Base-by-base conservation (phyloP, 305 asterid genomes). In the Stenogyne calaminthoides region DNA sequence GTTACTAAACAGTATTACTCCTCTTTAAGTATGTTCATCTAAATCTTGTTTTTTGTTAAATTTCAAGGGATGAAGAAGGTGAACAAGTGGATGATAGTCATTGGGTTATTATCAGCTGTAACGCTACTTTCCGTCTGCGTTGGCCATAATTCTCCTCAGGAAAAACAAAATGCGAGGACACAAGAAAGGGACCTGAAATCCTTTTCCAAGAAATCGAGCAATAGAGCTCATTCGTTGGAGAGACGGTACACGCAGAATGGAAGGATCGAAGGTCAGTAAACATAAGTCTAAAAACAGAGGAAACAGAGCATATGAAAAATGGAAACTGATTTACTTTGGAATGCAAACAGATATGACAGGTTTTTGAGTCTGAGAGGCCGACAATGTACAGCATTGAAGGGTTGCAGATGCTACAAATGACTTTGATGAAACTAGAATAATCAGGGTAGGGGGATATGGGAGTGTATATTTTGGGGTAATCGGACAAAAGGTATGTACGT, bases 31-130 rank as follows among this genome's bases (percentile, higher is more conserved):
- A 19, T 68, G n/a, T 56, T 56, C 34, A 22, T 56, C 63, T 20
- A 56, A 20, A 47, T 14, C 60, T 66, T 2, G 15, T 51, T 29
- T 67, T 66, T 15, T 25, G 27, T 27, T 47, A 10, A 14, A 19
- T 58, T 55, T 52, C 7, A 3, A 81, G 88, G 77, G 37, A 55
- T 65, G 20, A 71, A 42, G 6, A 79, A 70, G 64, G 57, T 57
- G 64, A 88, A 81, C 56, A 75, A 66, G 71, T 86, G 95, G 96
- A 69, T 67, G 42, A 76, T 92, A 66, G 29, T 80, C 25, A 63
- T 89, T 14, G 79, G 83, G 72, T 47, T 86, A 65, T 25, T 92
- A 52, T 84, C 95, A 36, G 79, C 63, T 8, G 92, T 84, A 68
- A 77, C 96, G 8, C 11, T 84, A 34, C 76, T 88, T 9, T 74